Conservation (phyloP, 352 stramenopile species). For the Phytophthora syringae region DNA sequence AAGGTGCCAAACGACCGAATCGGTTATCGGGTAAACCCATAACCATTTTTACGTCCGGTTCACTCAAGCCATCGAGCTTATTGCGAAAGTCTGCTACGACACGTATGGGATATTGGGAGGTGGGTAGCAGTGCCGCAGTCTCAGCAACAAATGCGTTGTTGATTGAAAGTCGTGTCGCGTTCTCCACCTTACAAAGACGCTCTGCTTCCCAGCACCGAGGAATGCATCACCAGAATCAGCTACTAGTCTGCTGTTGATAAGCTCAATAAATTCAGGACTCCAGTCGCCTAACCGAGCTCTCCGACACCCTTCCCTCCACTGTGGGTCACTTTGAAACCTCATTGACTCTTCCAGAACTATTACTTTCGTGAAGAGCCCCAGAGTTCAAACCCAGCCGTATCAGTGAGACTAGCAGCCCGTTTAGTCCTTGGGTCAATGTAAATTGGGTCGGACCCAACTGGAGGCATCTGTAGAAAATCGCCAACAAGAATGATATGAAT, state of each 20-base stretch:
- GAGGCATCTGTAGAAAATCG: neutral
- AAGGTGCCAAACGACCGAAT: neutral
- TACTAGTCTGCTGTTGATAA: neutral
- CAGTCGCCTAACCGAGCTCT: neutral
- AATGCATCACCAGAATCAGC: neutral
- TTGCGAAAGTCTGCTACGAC: neutral
- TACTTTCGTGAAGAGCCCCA: neutral
- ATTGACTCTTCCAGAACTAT: neutral
- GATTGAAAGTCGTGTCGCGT: neutral
- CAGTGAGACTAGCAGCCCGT: neutral
- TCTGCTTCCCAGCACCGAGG: neutral
- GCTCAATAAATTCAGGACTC: neutral
- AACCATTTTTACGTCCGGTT: neutral
- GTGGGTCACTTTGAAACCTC: neutral
- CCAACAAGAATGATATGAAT: neutral
- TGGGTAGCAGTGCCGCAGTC: neutral
- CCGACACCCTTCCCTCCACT: neutral
- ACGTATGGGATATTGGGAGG: neutral
- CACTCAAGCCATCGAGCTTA: neutral
- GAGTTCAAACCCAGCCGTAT: neutral
- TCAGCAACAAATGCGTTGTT: neutral
- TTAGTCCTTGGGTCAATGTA: neutral
- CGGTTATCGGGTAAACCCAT: neutral
- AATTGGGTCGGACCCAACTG: neutral
- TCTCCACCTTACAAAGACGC: neutral